Evolutionary conservation across 169 alveolate genomes (phyloP).

Genomic region (Plasmodium blacklocki): DNA sequence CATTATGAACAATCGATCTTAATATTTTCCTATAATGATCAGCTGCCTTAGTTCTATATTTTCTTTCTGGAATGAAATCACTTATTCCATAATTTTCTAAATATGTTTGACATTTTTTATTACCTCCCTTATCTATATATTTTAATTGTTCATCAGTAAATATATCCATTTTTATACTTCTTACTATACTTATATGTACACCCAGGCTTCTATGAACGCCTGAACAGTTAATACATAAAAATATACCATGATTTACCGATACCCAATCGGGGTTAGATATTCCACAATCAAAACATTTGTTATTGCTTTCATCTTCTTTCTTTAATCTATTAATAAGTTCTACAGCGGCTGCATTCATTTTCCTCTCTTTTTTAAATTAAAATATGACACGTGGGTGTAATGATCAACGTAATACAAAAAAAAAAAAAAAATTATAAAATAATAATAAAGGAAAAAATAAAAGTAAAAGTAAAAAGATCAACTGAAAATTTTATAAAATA

Average conservation of each 20-base stretch:
- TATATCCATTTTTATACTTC: slow-evolving; percentile 94
- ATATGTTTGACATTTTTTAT: slow-evolving; percentile 79
- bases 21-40: slow-evolving; percentile 82
- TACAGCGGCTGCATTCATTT: slow-evolving; percentile 67
- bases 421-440: too few relatives aligned
- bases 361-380: not conserved
- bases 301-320: slow-evolving; percentile 76
- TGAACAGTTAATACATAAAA: slow-evolving; percentile 95
- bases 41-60: slow-evolving; percentile 86
- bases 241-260: slow-evolving; percentile 94
- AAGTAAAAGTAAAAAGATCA: too few relatives aligned
- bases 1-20: slow-evolving; percentile 60
- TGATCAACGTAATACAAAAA: too few relatives aligned
- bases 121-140: slow-evolving; percentile 87
- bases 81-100: slow-evolving; percentile 82
- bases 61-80: slow-evolving; percentile 81
- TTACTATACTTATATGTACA: slow-evolving; percentile 93
- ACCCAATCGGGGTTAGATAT: slow-evolving; percentile 96
- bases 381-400: not conserved
- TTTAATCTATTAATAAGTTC: slow-evolving; percentile 66
- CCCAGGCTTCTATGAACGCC: slow-evolving; percentile 93
- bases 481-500: too few relatives aligned
- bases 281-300: slow-evolving; percentile 86
- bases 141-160: slow-evolving; percentile 93
- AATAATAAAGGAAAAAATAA: too few relatives aligned